Evolutionary conservation across 1,284 basidiomycete species (phyloP).

Genomic region (Calocybe gambosa): DNA sequence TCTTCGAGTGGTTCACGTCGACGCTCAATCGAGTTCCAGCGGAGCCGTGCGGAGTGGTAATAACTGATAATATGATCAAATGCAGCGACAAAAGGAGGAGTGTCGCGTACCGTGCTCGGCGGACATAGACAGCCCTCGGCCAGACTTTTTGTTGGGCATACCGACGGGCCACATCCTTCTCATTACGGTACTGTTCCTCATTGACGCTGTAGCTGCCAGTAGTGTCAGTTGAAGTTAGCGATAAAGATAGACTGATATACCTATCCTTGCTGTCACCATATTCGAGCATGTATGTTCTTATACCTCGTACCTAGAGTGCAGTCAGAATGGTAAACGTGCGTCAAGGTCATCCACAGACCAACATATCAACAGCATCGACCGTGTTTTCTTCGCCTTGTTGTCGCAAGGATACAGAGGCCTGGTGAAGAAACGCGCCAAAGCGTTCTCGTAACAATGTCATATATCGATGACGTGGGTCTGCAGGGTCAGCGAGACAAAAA

Average conservation of each 20-base stretch:
- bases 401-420: slow-evolving; percentile 61
- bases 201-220: slow-evolving; percentile 49
- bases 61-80: slow-evolving; percentile 32
- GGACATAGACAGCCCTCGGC: slow-evolving; percentile 63
- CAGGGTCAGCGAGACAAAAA: slow-evolving; percentile 62
- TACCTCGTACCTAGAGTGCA: slow-evolving; percentile 46
- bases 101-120: slow-evolving; percentile 49
- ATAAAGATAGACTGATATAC: slow-evolving; percentile 21
- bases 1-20: slow-evolving; percentile 69
- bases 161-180: slow-evolving; percentile 57
- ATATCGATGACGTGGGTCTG: slow-evolving; percentile 64
- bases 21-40: slow-evolving; percentile 71
- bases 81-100: not conserved
- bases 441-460: slow-evolving; percentile 55
- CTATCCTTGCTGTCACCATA: slow-evolving; percentile 67
- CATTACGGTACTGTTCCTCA: slow-evolving; percentile 53
- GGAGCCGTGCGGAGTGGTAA: slow-evolving; percentile 61
- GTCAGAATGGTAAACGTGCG: not conserved
- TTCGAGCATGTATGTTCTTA: slow-evolving; percentile 61
- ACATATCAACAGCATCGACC: slow-evolving; percentile 74
- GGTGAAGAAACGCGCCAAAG: slow-evolving; percentile 68
- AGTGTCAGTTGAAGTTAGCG: not conserved
- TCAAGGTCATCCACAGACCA: slow-evolving; percentile 35
- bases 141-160: slow-evolving; percentile 66
- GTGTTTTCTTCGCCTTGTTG: slow-evolving; percentile 82